Evolutionary conservation across 1,284 basidiomycete genomes (phyloP), one percentile per base, ranked within the genome.

Genomic region (Coriolopsis trogii): DNA sequence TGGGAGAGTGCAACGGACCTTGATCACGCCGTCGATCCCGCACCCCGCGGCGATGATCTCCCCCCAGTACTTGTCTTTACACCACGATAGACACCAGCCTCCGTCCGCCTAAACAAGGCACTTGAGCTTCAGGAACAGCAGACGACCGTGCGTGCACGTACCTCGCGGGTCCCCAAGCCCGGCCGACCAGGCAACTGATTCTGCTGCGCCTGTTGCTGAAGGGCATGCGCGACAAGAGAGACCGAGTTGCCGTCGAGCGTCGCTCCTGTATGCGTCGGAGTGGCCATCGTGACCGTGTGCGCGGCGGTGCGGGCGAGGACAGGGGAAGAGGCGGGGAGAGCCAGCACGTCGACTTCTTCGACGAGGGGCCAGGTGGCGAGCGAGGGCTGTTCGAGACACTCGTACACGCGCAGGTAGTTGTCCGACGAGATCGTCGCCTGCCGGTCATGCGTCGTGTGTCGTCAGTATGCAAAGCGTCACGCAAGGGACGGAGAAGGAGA

Each of bases 51-150:
- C 93, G 37, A 97, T 73, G 21, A 95, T 67, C 64, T 94, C 90
- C 1, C 95, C 94, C 93, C 93, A 95, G 70, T 93, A 95, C 53
- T 82, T 79, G 62, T 98, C 95, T 64, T 92, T 91, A 70, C 94
- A 97, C 93, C 94, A 98, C 18, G 88, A 89, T 38, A 98, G 70
- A 54, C 87, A 88, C 93, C 94, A 97, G 0, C 91, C 95, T 8
- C 93, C 93, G 53, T 92, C 87, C 1, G 91, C 91, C 67, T 69
- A 9, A 8, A 1, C 23, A 16, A 7, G 15, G 15, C 16, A 25
- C 23, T 16, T 29, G 25, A 8, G 23, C 16, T 20, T 36, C 12
- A 45, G 20, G 6, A 12, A 5, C 10, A 21, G 26, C 15, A 23
- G 24, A 33, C n/a, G 12, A 23, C 9, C 26, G 28, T n/a, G 12